phyloP scores from a whole-genome alignment of 1,139 yeast genomes.

The Yamadazyma trypodendri region DNA sequence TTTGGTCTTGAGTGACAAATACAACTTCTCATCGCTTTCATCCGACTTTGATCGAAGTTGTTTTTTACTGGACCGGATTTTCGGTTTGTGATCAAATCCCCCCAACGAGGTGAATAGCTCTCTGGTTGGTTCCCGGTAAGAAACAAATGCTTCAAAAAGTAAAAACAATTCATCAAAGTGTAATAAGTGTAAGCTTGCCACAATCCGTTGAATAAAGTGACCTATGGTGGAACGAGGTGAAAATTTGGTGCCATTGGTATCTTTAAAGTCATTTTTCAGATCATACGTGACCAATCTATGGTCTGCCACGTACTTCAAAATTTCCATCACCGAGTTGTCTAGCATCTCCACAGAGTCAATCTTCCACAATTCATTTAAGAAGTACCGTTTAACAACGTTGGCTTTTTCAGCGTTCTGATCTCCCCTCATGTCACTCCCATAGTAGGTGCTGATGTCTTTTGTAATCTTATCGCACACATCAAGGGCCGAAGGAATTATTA shows the following conservation, averaged over 20 bases:
- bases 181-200: constrained; percentile 50
- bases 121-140: constrained; percentile 45
- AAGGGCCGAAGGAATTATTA: constrained; percentile 26
- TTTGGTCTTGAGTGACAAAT: constrained; percentile 20
- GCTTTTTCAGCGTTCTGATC: neutral
- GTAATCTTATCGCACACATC: constrained; percentile 23
- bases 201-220: constrained; percentile 34
- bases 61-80: neutral
- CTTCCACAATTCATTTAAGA: constrained; percentile 26
- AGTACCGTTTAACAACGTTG: constrained; percentile 3
- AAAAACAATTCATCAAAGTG: constrained; percentile 57
- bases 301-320: constrained; percentile 8
- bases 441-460: constrained; percentile 7
- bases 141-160: constrained; percentile 55
- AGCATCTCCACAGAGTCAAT: constrained; percentile 37
- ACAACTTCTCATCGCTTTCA: constrained; percentile 18
- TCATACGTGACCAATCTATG: constrained; percentile 7
- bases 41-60: constrained; percentile 7
- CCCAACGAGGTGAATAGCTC: constrained; percentile 20
- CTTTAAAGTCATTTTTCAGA: constrained; percentile 4
- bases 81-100: constrained; percentile 12
- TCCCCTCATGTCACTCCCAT: constrained; percentile 5
- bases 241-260: constrained; percentile 11
- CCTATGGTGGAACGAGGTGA: constrained; percentile 41
- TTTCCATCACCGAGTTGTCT: constrained; percentile 19